Evolutionary conservation across 2,329 filamentous ascomycete species (phyloP), one percentile per base, ranked within the genome.

Genomic region (Botryotinia globosa): DNA sequence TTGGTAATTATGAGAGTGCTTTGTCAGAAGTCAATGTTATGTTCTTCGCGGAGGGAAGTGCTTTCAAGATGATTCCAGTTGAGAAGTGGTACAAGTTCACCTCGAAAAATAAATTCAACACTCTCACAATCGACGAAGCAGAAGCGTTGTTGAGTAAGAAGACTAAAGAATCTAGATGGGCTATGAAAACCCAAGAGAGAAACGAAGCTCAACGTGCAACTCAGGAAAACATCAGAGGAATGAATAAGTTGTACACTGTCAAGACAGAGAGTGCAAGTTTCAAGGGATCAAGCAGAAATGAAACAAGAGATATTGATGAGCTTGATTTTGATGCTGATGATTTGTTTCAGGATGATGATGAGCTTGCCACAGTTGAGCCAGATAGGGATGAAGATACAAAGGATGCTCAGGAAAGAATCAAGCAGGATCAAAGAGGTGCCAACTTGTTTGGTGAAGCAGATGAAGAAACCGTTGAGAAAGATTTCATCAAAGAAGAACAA

Each of bases 1-100:
- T 96, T 48, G 96, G 94, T 62, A 92, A 91, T 72, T 98, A 98
- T 78, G 92, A 98, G 78, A 92, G 92, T 39, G 93, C 94, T 29
- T 87, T 98, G 54, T 97, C 95, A 0, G 91, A 95, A 78, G 90
- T 93, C 69, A 93, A 94, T 68, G 91, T 97, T 76, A 91, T 97
- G 71, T 87, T 95, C 56, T 87, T 93, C 61, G 91, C 94, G 48
- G 87, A 90, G 54, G 87, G 89, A 16, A 86, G 86, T 2, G 89
- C 87, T 66, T 96, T 97, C 80, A 90, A 91, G 73, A 92, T 98
- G 89, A 87, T 97, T 4, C 97, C 97, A 0, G 83, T 98, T 29
- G 95, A 99, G 82, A 97, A 98, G 80, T 98, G 93, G 91, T 99
- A 99, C 83, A 92, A 90, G 72, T 97, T 97, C 80, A 90, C 88